Conservation (phyloP, 1,139 yeast genomes). For the Hemisphaericaspora xylanilytica region DNA sequence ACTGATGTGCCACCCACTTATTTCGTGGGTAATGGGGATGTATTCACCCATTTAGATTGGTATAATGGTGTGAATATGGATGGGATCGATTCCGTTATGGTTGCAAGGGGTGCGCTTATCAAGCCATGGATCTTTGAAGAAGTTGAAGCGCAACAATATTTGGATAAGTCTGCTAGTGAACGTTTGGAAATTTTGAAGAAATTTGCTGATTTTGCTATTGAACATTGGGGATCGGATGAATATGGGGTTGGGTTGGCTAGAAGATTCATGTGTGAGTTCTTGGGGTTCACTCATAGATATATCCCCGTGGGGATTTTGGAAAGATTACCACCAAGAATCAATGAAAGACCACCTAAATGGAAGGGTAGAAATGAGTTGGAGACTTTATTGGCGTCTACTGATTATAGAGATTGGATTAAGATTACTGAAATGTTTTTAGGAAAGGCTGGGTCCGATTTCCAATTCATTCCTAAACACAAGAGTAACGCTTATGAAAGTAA, state of each 20-base stretch:
- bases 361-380: constrained; percentile 92
- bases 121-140: constrained; percentile 99
- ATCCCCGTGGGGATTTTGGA: constrained; percentile 93
- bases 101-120: constrained; percentile 95
- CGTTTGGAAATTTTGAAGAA: constrained; percentile 71
- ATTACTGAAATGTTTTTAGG: constrained; percentile 96
- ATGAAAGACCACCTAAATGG: constrained; percentile 94
- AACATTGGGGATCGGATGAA: constrained; percentile 98
- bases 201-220: constrained; percentile 77
- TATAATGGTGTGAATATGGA: constrained; percentile 64
- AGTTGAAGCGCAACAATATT: constrained; percentile 79
- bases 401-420: constrained; percentile 93
- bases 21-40: constrained; percentile 91
- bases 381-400: constrained; percentile 79
- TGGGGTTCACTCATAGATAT: constrained; percentile 91
- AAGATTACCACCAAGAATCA: constrained; percentile 80
- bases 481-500: constrained; percentile 65
- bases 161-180: constrained; percentile 88
- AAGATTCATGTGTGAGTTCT: constrained; percentile 89
- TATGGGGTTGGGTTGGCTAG: constrained; percentile 88
- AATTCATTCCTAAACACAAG: constrained; percentile 90
- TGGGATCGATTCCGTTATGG: constrained; percentile 91
- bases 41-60: constrained; percentile 87
- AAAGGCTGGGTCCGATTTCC: constrained; percentile 70
- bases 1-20: constrained; percentile 49